Percentiles rank a stretch among this genome's conserved stretches.
These are phyloP conservation scores for Skeletonema marinoi DNA, from an alignment of 108 stramenopile species.

Conservation along the genomic window DNA sequence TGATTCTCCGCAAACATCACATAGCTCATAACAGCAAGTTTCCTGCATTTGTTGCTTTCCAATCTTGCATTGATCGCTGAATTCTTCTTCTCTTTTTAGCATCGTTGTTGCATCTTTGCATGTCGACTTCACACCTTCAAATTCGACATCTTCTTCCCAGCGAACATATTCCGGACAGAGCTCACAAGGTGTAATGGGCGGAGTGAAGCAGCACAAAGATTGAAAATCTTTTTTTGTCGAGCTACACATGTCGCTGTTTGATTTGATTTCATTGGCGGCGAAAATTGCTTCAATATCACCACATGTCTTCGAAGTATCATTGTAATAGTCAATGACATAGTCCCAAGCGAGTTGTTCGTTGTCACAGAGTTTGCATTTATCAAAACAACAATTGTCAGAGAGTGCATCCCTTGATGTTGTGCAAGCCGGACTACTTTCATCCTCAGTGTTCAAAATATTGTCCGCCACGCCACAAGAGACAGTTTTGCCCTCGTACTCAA, in stretches of 20 bases:
- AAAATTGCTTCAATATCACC: constrained; percentile 48
- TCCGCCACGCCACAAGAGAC: constrained; percentile 34
- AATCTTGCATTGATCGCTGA: constrained; percentile 24
- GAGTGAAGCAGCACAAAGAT: constrained; percentile 40
- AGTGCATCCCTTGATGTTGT: constrained; percentile 17
- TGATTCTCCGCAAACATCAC: constrained; percentile 41
- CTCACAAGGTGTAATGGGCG: constrained; percentile 37
- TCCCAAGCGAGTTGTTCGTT: constrained; percentile 46
- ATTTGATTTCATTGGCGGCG: constrained; percentile 26
- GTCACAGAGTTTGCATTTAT: constrained; percentile 44
- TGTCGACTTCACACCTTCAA: constrained; percentile 33
- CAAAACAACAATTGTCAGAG: constrained; percentile 44
- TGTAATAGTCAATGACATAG: constrained; percentile 21
- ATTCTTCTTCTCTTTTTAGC: constrained; percentile 40
- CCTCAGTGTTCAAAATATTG: constrained; percentile 40
- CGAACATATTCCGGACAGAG: constrained; percentile 43
- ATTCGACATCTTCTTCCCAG: constrained; percentile 45
- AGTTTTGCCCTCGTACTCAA: constrained; percentile 25
- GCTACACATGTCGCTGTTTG: constrained; percentile 26
- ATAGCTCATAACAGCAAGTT: constrained; percentile 47
- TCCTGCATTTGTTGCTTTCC: constrained; percentile 21
- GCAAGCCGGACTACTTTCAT: constrained; percentile 28
- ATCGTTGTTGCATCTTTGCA: constrained; percentile 39
- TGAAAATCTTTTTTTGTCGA: constrained; percentile 33
- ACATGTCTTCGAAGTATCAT: constrained; percentile 38